Percentiles rank a stretch among this genome's conserved stretches.
Evolutionary conservation across 2,329 filamentous ascomycete genomes (phyloP).

Genomic region (Fusarium succisae): DNA sequence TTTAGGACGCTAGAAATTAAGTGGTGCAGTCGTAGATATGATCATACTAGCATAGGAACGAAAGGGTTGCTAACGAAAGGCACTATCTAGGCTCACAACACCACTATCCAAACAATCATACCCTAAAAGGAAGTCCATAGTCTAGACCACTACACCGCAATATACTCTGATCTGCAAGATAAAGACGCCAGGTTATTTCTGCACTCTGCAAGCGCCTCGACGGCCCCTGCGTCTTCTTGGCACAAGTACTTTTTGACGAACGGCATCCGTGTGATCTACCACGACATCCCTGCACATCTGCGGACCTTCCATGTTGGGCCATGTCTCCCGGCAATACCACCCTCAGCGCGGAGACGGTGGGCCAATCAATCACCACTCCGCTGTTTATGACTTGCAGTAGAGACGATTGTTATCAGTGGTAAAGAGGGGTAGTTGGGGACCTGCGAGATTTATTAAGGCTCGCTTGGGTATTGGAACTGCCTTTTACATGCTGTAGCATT

Average conservation of each 20-base stretch:
- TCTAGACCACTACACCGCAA: neutral
- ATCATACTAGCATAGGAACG: neutral
- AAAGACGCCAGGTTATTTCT: neutral
- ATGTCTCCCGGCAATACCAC: neutral
- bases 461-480: neutral
- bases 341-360: neutral
- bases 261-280: neutral
- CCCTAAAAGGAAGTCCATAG: neutral
- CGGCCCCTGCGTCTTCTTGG: neutral
- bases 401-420: constrained; percentile 1
- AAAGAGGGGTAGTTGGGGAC: neutral
- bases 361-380: neutral
- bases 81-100: neutral
- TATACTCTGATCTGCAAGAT: neutral
- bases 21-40: neutral
- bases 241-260: neutral
- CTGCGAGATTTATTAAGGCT: constrained; percentile 10
- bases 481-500: neutral
- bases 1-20: neutral
- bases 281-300: neutral
- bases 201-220: neutral
- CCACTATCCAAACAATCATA: neutral
- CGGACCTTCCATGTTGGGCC: neutral
- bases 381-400: neutral
- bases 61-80: neutral